Conservation (phyloP, 2,329 filamentous ascomycete genomes). For the Exophiala sideris region DNA sequence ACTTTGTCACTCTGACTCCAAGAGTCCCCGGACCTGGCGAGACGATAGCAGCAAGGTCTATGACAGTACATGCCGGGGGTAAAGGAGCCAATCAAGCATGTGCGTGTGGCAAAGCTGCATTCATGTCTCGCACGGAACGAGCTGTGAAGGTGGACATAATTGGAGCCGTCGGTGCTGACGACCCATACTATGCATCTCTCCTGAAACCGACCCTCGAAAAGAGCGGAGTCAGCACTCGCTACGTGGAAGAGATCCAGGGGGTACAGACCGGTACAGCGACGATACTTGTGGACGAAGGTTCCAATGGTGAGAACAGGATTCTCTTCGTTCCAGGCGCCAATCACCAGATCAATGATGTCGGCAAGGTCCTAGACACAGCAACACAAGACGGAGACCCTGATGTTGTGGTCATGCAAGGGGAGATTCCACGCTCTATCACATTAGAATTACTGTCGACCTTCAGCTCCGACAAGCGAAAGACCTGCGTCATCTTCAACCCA, state of each 20-base stretch:
- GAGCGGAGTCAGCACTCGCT: conserved; percentile 61
- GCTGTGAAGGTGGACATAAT: conserved; percentile 62
- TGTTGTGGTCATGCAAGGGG: conserved; percentile 73
- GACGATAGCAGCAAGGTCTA: conserved; percentile 75
- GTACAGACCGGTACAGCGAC: conserved; percentile 67
- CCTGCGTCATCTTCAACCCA: conserved; percentile 77
- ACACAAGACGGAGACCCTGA: conserved; percentile 50
- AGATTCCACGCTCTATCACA: conserved; percentile 66
- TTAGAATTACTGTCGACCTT: conserved; percentile 54
- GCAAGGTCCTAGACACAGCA: conserved; percentile 38
- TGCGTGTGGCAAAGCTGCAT: conserved; percentile 75
- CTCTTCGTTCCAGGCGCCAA: conserved; percentile 72
- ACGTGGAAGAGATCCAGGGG: conserved; percentile 47
- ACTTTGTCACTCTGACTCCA: conserved; percentile 83
- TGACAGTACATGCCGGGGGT: conserved; percentile 78
- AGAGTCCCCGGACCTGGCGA: conserved; percentile 82
- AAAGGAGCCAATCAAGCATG: conserved; percentile 97
- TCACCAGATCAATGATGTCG: conserved; percentile 41
- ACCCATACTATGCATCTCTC: conserved; percentile 61
- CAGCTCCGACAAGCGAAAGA: conserved; percentile 45
- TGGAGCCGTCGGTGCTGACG: conserved; percentile 62
- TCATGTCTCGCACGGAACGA: conserved; percentile 26
- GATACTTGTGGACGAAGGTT: conserved; percentile 70
- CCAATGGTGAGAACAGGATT: conserved; percentile 71
- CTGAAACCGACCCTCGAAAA: conserved; percentile 57